Evolutionary conservation across 352 stramenopile genomes (phyloP).

Genomic region (Achlya hypogyna): DNA sequence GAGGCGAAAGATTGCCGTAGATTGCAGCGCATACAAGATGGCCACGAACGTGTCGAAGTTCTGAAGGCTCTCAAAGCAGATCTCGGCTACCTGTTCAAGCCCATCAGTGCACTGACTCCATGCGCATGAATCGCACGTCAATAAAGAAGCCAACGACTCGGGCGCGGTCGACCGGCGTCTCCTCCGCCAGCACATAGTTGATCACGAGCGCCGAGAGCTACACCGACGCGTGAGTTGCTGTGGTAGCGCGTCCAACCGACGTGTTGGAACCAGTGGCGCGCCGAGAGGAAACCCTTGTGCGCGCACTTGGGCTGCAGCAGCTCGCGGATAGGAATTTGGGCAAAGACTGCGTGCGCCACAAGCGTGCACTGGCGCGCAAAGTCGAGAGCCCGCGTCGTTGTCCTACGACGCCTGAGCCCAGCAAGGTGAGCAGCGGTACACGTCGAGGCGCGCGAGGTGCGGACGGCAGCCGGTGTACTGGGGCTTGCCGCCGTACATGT

Average conservation of each 20-base stretch:
- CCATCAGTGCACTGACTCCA: too few species aligned
- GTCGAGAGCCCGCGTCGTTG: constrained; percentile 30
- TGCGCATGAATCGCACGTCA: too few species aligned
- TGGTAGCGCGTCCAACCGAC: constrained; percentile 36
- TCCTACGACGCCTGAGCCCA: not conserved
- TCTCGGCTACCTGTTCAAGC: constrained; percentile 71
- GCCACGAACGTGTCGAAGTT: constrained; percentile 79
- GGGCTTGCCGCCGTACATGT: constrained; percentile 11
- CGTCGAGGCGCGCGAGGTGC: not conserved
- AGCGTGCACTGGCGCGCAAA: constrained; percentile 74
- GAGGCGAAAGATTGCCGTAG: constrained; percentile 75
- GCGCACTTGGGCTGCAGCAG: constrained; percentile 11
- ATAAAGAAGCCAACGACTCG: constrained; percentile 76
- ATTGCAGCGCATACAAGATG: constrained; percentile 80
- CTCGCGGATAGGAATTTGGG: constrained; percentile 53
- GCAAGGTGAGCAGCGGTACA: not conserved
- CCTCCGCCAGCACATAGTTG: constrained; percentile 67
- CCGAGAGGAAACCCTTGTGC: constrained; percentile 45
- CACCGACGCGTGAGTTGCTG: too few species aligned
- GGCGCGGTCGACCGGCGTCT: constrained; percentile 46
- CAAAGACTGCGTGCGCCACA: constrained; percentile 70
- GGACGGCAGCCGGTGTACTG: not conserved
- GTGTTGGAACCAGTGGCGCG: constrained; percentile 80
- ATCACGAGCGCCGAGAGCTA: constrained; percentile 77
- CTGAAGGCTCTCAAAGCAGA: constrained; percentile 46